Base-by-base conservation (phyloP, 257 asterid genomes). In the Catharanthus roseus region DNA sequence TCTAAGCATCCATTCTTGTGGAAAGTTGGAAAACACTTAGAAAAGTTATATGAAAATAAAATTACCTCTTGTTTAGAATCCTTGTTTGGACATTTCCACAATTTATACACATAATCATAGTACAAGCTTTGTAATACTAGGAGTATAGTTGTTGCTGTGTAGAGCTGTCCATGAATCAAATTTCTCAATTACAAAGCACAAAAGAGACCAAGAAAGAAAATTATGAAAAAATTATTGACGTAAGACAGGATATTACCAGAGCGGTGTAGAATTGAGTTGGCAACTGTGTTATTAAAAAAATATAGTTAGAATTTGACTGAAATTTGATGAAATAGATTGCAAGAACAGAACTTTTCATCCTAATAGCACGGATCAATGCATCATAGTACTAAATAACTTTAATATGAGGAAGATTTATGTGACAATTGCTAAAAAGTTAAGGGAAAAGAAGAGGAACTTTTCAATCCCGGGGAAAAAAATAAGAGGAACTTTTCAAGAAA, bases 181-280 rank as follows among this genome's bases (percentile, higher is more conserved):
- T 2, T 21, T n/a, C 12, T n/a, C 28, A 0, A 51, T 51, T 0
- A 7, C 1, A 51, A 50, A 6, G 11, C 11, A 51, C 15, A 51
- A 49, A 49, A 49, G 23, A 49, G 23, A 49, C 0, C 8, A 49
- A 49, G 1, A 49, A 49, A 4, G 16, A 21, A n/a, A 3, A 21
- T 1, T 51, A 51, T 21, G 12, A 0, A 10, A 23, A 23, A 55
- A 10, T 7, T 16, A 57, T 51, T 69, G 31, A 49, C 10, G 24
- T 0, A 24, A 23, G 10, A 67, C n/a, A 45, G 44, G 33, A 29
- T 55, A 78, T 88, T 86, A 91, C 99, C 91, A 79, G 76, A 15
- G 99, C 99, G 0, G 97, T 93, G 84, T 91, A 93, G 65, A 78
- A 76, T 76, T 93, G 99, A 60, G 96, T 91, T 6, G 99, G 97